These are phyloP conservation scores for Citrus hindsii DNA, from an alignment of 345 rosid genomes.

Conservation along the genomic window DNA sequence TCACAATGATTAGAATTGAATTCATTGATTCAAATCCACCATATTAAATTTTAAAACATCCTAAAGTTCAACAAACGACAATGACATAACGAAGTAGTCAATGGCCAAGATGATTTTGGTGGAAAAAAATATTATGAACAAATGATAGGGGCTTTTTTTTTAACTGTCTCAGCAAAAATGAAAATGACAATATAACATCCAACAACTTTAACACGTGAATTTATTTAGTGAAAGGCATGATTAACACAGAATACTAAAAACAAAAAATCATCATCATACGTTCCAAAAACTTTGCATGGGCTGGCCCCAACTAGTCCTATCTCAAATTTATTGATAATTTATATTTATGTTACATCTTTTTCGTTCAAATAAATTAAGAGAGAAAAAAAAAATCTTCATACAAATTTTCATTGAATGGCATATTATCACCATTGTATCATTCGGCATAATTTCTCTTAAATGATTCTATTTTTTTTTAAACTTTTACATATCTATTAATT, in stretches of 20 bases:
- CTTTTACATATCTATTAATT: too few species aligned
- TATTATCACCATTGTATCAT: too few species aligned
- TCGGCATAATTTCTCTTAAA: too few species aligned
- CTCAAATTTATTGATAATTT: neutral
- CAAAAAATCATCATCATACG: neutral
- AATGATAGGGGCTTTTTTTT: neutral
- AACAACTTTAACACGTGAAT: neutral
- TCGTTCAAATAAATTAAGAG: too few species aligned
- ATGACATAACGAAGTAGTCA: neutral
- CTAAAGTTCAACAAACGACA: neutral
- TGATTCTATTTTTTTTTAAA: too few species aligned
- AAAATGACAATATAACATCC: neutral
- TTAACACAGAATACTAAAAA: neutral
- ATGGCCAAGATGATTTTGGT: neutral
- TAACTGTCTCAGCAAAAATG: neutral
- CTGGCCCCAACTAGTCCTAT: neutral
- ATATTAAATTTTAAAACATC: too few species aligned
- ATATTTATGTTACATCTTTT: too few species aligned
- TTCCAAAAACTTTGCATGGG: neutral
- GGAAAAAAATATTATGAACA: neutral
- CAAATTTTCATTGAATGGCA: too few species aligned
- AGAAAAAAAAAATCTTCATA: too few species aligned
- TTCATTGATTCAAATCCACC: too few species aligned
- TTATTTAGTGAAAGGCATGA: neutral
- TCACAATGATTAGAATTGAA: too few species aligned